These are phyloP conservation scores for Trypanosoma mega DNA, from an alignment of 208 protist species.

Conservation along the genomic window DNA sequence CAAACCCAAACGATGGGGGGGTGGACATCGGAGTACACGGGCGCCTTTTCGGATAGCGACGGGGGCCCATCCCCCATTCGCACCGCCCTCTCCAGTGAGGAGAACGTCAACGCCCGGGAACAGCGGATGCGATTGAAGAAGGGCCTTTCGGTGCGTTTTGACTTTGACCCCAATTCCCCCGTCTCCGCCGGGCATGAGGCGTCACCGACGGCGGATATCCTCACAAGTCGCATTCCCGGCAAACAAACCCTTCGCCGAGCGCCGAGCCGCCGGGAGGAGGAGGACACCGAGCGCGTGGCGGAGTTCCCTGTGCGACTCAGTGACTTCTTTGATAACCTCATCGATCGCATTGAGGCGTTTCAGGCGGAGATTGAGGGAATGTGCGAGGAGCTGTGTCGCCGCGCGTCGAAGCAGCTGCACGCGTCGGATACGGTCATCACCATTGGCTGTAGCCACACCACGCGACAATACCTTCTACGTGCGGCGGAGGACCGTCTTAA, in stretches of 20 bases:
- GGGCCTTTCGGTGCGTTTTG: constrained; percentile 5
- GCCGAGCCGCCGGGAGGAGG: constrained; percentile 43
- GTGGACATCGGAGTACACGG: too few species aligned
- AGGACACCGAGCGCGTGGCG: constrained; percentile 26
- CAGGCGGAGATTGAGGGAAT: constrained; percentile 67
- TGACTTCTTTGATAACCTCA: constrained; percentile 56
- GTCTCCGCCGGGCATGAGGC: constrained; percentile 23
- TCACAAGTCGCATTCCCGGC: constrained; percentile 66
- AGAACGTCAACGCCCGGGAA: neutral
- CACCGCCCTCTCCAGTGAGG: neutral
- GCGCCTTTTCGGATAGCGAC: too few species aligned
- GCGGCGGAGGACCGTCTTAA: constrained; percentile 24
- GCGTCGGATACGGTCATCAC: constrained; percentile 74
- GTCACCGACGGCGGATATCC: constrained; percentile 18
- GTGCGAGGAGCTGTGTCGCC: constrained; percentile 65
- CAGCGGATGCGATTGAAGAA: neutral
- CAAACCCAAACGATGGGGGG: too few species aligned
- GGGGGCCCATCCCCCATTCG: neutral
- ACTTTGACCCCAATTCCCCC: neutral
- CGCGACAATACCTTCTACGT: constrained; percentile 52
- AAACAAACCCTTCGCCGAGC: constrained; percentile 63
- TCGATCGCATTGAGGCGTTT: constrained; percentile 61
- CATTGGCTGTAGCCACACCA: constrained; percentile 75
- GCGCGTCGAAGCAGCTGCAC: constrained; percentile 70
- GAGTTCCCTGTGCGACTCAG: constrained; percentile 50